Evolutionary conservation across 306 rosid species (phyloP), one percentile per base, ranked within the genome.

Genomic region (Glycine latifolia): DNA sequence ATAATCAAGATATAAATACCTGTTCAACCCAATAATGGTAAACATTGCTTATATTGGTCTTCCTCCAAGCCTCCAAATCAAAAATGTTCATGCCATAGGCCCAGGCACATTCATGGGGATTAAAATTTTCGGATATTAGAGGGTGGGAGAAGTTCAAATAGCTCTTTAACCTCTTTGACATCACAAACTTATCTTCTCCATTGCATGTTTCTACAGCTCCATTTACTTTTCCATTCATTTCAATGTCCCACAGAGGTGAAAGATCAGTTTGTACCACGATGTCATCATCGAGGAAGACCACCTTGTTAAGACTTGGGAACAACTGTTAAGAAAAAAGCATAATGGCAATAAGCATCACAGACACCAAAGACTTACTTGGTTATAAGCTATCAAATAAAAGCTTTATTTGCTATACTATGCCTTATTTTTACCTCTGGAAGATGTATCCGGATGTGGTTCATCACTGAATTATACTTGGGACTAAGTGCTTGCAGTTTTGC

Each of bases 81-180:
- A 96, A 96, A 73, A 96, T 90, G 87, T 96, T 96, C 99, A 96
- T 96, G 79, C 99, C 99, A 78, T 96, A 96, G 49, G 99, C 99
- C 99, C 98, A 96, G 10, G 99, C 99, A 76, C 99, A 96, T 80
- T 94, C 91, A 16, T 87, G 61, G 66, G 99, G 97, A 49, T 89
- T 53, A 67, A 96, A 96, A 56, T 84, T 89, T 55, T 76, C 17
- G 2, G 89, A 85, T 83, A 96, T 89, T 84, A 89, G 76, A 71
- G 97, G 99, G 86, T 96, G 99, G 59, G 99, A 91, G 89, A 96
- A 96, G 94, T 96, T 96, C 89, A 96, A 84, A 79, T 96, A 96
- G 91, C 88, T 96, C 89, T 90, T 96, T 37, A 91, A 84, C 86
- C 87, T 82, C 91, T 96, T 96, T 35, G 99, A 91, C 99, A 96